These are phyloP conservation scores for Xylariales sp. DNA, from an alignment of 2,329 filamentous ascomycete genomes.

Conservation along the genomic window DNA sequence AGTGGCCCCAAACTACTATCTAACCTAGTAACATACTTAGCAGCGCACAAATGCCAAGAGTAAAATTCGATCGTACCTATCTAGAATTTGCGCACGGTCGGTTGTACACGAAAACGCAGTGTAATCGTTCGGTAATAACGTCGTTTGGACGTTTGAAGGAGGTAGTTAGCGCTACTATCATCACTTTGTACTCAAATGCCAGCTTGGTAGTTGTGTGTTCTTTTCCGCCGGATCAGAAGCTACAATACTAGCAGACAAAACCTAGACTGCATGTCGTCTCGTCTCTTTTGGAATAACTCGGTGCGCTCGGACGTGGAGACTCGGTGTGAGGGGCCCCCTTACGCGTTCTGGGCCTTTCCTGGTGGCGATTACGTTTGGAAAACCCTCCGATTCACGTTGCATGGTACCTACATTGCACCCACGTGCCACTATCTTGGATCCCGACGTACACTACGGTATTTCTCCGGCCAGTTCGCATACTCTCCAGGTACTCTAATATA, in stretches of 20 bases:
- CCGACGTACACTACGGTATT: neutral
- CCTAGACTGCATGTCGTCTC: neutral
- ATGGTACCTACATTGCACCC: too few relatives aligned
- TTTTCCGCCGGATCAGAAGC: neutral
- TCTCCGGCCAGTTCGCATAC: neutral
- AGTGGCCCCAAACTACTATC: neutral
- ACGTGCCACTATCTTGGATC: neutral
- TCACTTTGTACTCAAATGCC: neutral
- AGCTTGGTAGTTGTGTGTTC: neutral
- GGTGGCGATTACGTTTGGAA: neutral
- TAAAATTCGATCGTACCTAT: neutral
- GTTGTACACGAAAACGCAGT: neutral
- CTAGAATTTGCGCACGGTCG: too few relatives aligned
- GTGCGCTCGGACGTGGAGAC: slow-evolving; percentile 9
- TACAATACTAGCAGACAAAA: too few relatives aligned
- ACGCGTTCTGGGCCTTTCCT: neutral
- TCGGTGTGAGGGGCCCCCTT: neutral
- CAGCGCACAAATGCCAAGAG: too few relatives aligned
- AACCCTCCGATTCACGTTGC: neutral
- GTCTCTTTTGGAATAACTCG: too few relatives aligned
- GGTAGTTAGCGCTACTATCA: neutral
- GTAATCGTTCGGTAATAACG: neutral
- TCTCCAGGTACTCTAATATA: neutral
- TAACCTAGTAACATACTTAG: neutral
- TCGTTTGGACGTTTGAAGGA: neutral